Evolutionary conservation across 73 alveolate genomes (phyloP).

Genomic region (Uronychia setigera): DNA sequence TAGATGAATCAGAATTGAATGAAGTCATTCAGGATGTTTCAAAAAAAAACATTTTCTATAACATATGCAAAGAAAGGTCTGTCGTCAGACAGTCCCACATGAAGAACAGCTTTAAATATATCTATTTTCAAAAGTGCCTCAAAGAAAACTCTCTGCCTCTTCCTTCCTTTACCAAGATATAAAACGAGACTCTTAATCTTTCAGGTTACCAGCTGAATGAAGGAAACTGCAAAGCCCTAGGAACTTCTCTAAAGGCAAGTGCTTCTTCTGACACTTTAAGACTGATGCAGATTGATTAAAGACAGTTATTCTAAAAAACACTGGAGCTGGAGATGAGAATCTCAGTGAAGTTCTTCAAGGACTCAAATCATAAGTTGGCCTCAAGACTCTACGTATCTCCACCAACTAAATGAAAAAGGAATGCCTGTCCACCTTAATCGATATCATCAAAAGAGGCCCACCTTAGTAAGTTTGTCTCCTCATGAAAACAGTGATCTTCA

Average conservation of each 20-base stretch:
- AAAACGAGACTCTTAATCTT: not conserved
- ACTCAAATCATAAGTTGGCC: not conserved
- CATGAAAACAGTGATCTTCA: not conserved
- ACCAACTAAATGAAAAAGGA: not conserved
- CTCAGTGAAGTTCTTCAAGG: not conserved
- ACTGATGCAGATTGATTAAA: not conserved
- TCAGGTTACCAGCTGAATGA: not conserved
- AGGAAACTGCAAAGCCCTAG: not conserved
- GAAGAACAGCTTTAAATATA: not conserved
- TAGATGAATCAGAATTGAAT: not conserved
- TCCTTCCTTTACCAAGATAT: not conserved
- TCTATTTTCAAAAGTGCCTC: not conserved
- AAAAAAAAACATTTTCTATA: too few species aligned
- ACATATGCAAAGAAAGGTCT: not conserved
- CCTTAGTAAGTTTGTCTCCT: not conserved
- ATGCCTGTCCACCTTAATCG: not conserved
- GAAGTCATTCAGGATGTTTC: not conserved
- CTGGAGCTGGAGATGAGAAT: not conserved
- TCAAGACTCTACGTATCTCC: not conserved
- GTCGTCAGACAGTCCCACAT: not conserved
- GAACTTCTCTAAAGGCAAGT: not conserved
- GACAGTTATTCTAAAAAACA: not conserved
- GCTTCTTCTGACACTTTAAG: not conserved
- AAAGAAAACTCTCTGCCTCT: not conserved
- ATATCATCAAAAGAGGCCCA: not conserved